Evolutionary conservation across 306 rosid species (phyloP), one percentile per base, ranked within the genome.

Genomic region (Luffa acutangula): DNA sequence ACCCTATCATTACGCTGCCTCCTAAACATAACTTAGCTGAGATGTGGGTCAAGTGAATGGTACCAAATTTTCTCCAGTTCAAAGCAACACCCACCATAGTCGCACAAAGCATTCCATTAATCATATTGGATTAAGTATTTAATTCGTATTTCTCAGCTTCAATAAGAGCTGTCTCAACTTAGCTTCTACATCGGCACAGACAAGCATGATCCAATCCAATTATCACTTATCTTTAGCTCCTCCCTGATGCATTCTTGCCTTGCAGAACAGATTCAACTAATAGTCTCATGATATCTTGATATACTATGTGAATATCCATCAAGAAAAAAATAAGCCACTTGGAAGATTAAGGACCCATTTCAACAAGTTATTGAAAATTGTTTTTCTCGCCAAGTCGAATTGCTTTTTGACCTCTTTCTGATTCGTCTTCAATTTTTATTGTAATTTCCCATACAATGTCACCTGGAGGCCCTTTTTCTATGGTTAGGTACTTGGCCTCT

Each of bases 241-340:
- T 81, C 85, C 58, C 43, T 76, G 31, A 92, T 89, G 84, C 84
- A 86, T 85, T 94, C 97, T 81, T 86, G 85, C 94, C 97, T 80
- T 87, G 86, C 88, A 92, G 75, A 83, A 87, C 92, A 4, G 93
- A 91, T 84, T 89, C 98, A 42, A 96, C 96, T 86, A 92, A 92
- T 62, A 96, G 98, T 87, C 89, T 91, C 98, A 94, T 89, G 78
- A 89, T 89, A 84, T 92, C 97, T 83, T 86, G 84, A 85, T 91
- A 92, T 58, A 91, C 71, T 76, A 95, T 91, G 71, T 67, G 89
- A 58, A 90, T 93, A 83, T 87, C 81, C 97, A 95, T 91, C 46
- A 41, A 34, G 43, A 25, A 60, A 64, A 14, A 64, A 34, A 81
- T 65, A 58, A 58, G 89, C 95, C 93, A 91, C 97, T 83, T 67